Base-by-base conservation (phyloP, 148 eudicot genomes). In the Camellia lanceoleosa region DNA sequence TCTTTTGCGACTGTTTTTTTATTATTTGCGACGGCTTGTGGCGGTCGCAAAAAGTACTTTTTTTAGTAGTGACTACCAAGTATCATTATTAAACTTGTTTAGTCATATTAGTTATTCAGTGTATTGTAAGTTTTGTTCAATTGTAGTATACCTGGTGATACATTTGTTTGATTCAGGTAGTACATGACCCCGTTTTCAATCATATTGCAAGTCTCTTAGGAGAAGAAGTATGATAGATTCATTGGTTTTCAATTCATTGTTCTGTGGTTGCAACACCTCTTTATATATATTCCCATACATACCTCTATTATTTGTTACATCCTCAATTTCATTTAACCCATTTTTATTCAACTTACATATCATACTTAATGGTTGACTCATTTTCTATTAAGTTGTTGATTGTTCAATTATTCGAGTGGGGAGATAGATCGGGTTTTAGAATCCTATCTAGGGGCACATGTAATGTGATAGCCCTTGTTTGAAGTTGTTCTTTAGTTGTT, bases 101-200 rank as follows among this genome's bases (percentile, higher is more conserved):
- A 54, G 7, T 7, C 38, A 54, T 51, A 56, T 47, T 79, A 20
- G 52, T 14, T 49, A 49, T 19, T 5, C 74, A 38, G 14, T 49
- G 3, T 55, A 20, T 38, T 15, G 6, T 56, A 61, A 52, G 58
- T 52, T 14, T 51, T 44, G 63, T 56, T 51, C 49, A 19, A 47
- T 68, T 43, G 2, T 20, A 51, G 0, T 49, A 13, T 51, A 52
- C 42, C n/a, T 78, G 42, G 54, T 43, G 5, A 72, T 73, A 18
- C 71, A 23, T 72, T 56, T 66, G n/a, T 65, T 74, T 15, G 74
- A 23, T 61, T 82, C 90, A 95, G 97, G 91, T 89, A 76, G 83
- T 76, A 55, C 94, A 97, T 38, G 99, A 94, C 75, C 99, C 70
- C 95, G 99, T 44, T 96, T 96, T 88, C 98, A 96, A 83, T 80